A percentile compares a stretch with the other conserved stretches of the same genome.
Evolutionary conservation across 169 alveolate species (phyloP).

Genomic region (Cryptosporidium parvum): DNA sequence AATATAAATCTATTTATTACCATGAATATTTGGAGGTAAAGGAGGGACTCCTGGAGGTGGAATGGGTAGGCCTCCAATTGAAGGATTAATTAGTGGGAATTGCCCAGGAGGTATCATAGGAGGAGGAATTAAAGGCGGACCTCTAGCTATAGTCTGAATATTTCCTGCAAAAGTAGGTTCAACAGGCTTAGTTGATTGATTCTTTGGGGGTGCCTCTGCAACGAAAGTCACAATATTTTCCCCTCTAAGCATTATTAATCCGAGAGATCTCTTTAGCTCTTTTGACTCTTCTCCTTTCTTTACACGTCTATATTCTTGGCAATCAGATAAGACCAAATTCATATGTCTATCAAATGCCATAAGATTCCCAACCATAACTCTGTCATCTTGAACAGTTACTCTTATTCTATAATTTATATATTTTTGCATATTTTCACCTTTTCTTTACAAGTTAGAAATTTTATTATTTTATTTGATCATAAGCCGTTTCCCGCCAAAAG

Average conservation of each 20-base stretch:
- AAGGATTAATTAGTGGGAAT: constrained; percentile 15
- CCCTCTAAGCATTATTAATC: constrained; percentile 96
- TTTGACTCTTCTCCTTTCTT: constrained; percentile 79
- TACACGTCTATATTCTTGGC: constrained; percentile 96
- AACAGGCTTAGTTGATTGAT: constrained; percentile 79
- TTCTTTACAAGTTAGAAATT: constrained; percentile 21
- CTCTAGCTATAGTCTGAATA: constrained; percentile 42
- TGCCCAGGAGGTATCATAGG: constrained; percentile 46
- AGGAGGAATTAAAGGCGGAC: constrained; percentile 57
- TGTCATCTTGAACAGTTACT: constrained; percentile 94
- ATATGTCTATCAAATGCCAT: constrained; percentile 99
- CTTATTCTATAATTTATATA: constrained; percentile 97
- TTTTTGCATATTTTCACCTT: constrained; percentile 90
- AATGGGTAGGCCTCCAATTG: constrained; percentile 37
- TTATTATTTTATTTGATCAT: neutral
- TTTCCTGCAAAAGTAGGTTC: constrained; percentile 42
- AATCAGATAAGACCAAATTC: constrained; percentile 96
- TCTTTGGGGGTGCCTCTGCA: constrained; percentile 97
- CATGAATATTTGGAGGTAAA: constrained; percentile 43
- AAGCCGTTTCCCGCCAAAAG: neutral
- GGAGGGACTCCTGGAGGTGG: constrained; percentile 49
- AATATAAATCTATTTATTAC: neutral
- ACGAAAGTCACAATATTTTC: constrained; percentile 96
- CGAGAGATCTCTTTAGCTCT: constrained; percentile 96
- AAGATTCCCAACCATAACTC: constrained; percentile 95